Conservation (phyloP, 768 basidiomycete species). For the Solioccasus polychromus region DNA sequence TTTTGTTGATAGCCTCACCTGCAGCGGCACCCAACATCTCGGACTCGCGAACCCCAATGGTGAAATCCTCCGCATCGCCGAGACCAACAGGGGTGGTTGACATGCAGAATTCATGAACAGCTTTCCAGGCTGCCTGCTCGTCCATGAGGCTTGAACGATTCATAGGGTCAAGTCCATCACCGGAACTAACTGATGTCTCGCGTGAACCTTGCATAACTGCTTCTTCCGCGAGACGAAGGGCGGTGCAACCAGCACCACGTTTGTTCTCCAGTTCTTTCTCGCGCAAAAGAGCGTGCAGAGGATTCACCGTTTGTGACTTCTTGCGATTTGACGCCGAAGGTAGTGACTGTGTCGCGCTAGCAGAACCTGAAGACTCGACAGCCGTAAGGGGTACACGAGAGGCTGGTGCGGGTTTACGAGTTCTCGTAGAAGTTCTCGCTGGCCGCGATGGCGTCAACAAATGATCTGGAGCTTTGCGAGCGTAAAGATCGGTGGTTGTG, state of each 20-base stretch:
- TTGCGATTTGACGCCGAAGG: constrained; percentile 12
- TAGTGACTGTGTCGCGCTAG: neutral
- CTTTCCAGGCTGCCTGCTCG: constrained; percentile 39
- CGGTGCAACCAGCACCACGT: constrained; percentile 37
- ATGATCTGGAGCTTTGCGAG: neutral
- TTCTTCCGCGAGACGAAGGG: constrained; percentile 45
- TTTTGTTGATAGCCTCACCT: constrained; percentile 42
- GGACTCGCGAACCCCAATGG: constrained; percentile 35
- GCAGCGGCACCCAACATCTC: constrained; percentile 28
- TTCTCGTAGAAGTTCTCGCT: constrained; percentile 19
- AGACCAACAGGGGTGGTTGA: constrained; percentile 14
- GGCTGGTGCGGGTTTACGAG: constrained; percentile 12
- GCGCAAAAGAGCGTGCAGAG: constrained; percentile 52
- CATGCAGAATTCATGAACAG: constrained; percentile 29
- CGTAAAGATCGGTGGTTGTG: neutral
- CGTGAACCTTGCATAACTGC: constrained; percentile 32
- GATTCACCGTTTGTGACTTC: constrained; percentile 37
- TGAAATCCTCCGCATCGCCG: constrained; percentile 28
- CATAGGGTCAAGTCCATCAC: constrained; percentile 21
- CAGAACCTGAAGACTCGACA: constrained; percentile 4
- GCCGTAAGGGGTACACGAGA: constrained; percentile 13
- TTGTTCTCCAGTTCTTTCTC: constrained; percentile 42
- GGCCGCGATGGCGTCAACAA: constrained; percentile 6
- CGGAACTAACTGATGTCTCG: constrained; percentile 16
- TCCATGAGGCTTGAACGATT: constrained; percentile 26